Percentiles rank a stretch among this genome's conserved stretches.
Conservation (phyloP, 108 stramenopile genomes). For the Nannochloropsis granulata region DNA sequence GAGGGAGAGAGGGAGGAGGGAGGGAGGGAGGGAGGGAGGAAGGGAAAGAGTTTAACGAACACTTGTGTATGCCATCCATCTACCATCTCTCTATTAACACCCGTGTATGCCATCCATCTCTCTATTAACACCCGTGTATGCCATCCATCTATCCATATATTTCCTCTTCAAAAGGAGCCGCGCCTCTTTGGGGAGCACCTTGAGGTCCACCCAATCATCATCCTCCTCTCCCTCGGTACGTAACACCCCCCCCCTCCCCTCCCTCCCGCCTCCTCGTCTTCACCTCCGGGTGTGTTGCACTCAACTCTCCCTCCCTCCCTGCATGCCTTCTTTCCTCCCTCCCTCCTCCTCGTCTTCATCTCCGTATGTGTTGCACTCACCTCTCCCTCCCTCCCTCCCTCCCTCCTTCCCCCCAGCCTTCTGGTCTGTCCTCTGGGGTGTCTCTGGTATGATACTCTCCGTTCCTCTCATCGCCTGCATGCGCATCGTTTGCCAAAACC, state of each 20-base stretch:
- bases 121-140: neutral
- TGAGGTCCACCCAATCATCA: slow-evolving; percentile 11
- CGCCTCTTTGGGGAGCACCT: neutral
- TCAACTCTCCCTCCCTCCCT: no score
- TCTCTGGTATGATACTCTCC: slow-evolving; percentile 3
- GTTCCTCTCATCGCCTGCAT: slow-evolving; percentile 14
- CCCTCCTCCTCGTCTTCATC: no score
- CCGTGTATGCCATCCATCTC: neutral
- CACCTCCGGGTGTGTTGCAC: no score
- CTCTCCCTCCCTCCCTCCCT: neutral
- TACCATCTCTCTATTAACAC: neutral
- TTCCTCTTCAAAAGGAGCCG: neutral
- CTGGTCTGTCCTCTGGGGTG: slow-evolving; percentile 17
- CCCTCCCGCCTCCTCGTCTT: no score
- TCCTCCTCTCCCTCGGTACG: neutral
- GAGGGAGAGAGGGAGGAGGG: neutral
- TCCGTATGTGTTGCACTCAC: no score
- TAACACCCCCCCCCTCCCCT: neutral
- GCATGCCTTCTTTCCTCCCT: no score
- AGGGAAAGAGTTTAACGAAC: no score
- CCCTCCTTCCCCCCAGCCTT: neutral
- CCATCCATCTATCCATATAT: neutral
- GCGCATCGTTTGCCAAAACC: slow-evolving; percentile 1
- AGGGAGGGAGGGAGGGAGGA: neutral
- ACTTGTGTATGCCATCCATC: neutral